phyloP scores from a whole-genome alignment of 371 early-diverging fungal genomes.

The Circinella minor region DNA sequence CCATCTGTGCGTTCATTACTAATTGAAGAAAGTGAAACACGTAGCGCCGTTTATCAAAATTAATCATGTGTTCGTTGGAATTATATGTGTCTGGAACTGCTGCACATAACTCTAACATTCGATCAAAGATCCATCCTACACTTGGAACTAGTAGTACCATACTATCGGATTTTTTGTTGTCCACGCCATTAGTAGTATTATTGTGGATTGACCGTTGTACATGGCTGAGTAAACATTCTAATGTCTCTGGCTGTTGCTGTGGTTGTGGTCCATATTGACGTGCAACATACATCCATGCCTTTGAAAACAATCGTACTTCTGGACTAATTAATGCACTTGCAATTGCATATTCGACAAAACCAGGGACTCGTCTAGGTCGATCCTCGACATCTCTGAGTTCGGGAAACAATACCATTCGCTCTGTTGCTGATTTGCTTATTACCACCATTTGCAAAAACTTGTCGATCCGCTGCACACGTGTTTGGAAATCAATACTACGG shows the following conservation, averaged over 20 bases:
- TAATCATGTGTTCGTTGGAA: constrained; percentile 54
- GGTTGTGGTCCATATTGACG: constrained; percentile 32
- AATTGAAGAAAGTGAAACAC: constrained; percentile 67
- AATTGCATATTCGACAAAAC: constrained; percentile 80
- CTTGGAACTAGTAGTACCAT: constrained; percentile 43
- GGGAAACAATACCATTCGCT: constrained; percentile 36
- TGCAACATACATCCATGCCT: constrained; percentile 74
- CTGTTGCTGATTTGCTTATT: constrained; percentile 54
- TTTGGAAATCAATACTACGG: constrained; percentile 48
- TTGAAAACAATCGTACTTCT: constrained; percentile 70
- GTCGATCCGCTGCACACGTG: constrained; percentile 64
- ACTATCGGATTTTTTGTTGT: neutral
- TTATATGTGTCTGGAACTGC: constrained; percentile 50
- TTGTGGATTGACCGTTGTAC: constrained; percentile 7
- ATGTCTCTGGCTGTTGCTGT: constrained; percentile 58
- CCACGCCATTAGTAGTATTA: no score
- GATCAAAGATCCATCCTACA: constrained; percentile 61
- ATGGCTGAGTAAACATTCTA: constrained; percentile 48
- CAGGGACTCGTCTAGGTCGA: constrained; percentile 57
- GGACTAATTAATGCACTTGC: constrained; percentile 81
- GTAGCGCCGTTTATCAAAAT: constrained; percentile 76
- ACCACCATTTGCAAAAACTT: constrained; percentile 66
- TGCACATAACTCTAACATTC: constrained; percentile 52
- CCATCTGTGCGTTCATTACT: constrained; percentile 45
- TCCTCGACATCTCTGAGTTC: constrained; percentile 33